These are phyloP conservation scores for Colletotrichum eleusines DNA, from an alignment of 2,329 filamentous ascomycete species.

Conservation along the genomic window DNA sequence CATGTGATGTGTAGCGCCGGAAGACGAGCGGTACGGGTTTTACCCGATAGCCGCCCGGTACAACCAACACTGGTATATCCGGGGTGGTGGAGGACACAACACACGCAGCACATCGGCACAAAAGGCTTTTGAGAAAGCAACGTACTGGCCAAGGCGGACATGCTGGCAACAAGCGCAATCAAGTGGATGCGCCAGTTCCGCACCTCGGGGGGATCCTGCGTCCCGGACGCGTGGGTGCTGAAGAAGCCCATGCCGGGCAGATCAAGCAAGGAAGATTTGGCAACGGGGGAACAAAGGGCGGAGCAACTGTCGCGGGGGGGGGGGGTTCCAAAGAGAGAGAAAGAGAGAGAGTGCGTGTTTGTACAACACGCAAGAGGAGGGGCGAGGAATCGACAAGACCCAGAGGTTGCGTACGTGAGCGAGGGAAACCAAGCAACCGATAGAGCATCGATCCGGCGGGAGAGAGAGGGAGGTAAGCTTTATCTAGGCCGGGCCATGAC, in stretches of 20 bases:
- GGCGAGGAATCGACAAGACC: constrained; percentile 2
- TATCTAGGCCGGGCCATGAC: constrained; percentile 34
- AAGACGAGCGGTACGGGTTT: not conserved
- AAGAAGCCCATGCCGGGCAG: constrained; percentile 44
- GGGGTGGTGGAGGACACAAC: no score
- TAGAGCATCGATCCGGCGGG: constrained; percentile 5
- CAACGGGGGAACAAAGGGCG: not conserved
- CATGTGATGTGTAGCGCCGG: no score
- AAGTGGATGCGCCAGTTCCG: constrained; percentile 48
- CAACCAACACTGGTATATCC: no score
- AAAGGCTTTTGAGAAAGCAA: not conserved
- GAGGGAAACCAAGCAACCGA: not conserved
- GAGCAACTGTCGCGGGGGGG: not conserved
- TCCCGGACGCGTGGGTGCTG: constrained; percentile 47
- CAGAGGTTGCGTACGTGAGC: constrained; percentile 19
- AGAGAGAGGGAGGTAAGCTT: constrained; percentile 38
- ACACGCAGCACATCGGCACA: not conserved
- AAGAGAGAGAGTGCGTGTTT: not conserved
- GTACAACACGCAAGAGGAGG: not conserved
- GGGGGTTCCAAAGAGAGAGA: not conserved
- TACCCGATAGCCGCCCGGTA: no score
- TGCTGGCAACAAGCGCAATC: constrained; percentile 47
- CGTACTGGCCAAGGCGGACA: constrained; percentile 47
- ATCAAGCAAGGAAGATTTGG: not conserved
- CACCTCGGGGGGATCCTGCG: constrained; percentile 45